Conservation (phyloP, 1,284 basidiomycete genomes). For the Crucibulum parvulum region DNA sequence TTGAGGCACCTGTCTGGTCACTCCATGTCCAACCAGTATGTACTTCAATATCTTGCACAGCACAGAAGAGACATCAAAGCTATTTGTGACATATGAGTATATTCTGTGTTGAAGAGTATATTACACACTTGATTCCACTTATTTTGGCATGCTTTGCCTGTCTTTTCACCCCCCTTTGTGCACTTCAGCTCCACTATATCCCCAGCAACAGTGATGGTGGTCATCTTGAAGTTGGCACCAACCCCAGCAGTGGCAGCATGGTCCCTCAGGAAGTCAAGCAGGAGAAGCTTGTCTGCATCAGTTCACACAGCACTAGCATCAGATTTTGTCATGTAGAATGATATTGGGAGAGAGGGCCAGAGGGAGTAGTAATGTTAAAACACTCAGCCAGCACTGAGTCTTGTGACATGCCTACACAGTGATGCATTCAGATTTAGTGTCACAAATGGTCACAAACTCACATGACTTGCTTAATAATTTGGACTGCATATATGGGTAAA, state of each 20-base stretch:
- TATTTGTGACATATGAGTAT: background rate
- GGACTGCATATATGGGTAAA: too few relatives aligned
- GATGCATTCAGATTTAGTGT: too few relatives aligned
- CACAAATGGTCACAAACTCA: too few relatives aligned
- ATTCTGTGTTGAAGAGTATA: background rate
- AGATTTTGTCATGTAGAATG: too few relatives aligned
- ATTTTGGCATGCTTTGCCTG: conserved; percentile 11
- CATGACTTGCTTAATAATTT: too few relatives aligned
- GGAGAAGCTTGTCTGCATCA: conserved; percentile 4
- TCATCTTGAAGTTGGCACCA: conserved; percentile 13
- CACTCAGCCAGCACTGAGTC: too few relatives aligned
- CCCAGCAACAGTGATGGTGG: conserved; percentile 5
- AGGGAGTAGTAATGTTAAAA: too few relatives aligned
- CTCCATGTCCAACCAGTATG: conserved; percentile 7
- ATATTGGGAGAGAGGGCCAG: too few relatives aligned
- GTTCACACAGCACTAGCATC: conserved; percentile 8
- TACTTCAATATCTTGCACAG: conserved; percentile 7
- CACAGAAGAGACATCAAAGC: conserved; percentile 2
- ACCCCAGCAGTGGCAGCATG: conserved; percentile 7
- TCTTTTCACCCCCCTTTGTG: conserved; percentile 7
- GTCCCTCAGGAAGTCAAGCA: conserved; percentile 6
- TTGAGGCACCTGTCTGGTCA: conserved; percentile 7
- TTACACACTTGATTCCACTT: conserved; percentile 12
- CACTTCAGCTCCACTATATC: background rate
- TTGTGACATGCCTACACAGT: too few relatives aligned